Evolutionary conservation across 2,329 filamentous ascomycete genomes (phyloP).

Genomic region (Penicillium frequentans): DNA sequence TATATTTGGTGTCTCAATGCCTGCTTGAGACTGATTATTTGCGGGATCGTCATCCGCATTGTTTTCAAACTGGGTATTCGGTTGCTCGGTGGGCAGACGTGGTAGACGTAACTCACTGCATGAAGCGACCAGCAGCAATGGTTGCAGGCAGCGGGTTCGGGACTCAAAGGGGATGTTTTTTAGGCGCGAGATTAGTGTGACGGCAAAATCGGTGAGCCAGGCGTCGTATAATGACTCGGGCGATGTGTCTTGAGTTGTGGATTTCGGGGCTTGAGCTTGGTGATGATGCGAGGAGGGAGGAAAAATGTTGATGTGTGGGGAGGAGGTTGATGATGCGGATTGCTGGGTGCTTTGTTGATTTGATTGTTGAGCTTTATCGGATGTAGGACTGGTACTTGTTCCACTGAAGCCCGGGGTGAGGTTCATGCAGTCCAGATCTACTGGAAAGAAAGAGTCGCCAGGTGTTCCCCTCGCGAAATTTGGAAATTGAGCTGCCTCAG

Average conservation of each 20-base stretch:
- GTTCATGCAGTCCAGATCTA: conserved; percentile 25
- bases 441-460: conserved; percentile 23
- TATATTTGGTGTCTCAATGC: conserved; percentile 21
- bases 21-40: conserved; percentile 25
- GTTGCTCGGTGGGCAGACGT: conserved; percentile 24
- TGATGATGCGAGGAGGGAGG: conserved; percentile 7
- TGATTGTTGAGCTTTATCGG: not conserved
- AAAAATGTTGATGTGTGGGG: conserved; percentile 2
- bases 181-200: conserved; percentile 52
- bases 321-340: conserved; percentile 3
- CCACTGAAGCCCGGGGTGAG: conserved; percentile 20
- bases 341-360: not conserved
- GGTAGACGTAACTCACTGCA: conserved; percentile 53
- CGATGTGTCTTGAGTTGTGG: not conserved
- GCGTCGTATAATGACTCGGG: conserved; percentile 24
- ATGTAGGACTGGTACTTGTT: not conserved
- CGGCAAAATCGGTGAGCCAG: conserved; percentile 53
- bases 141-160: conserved; percentile 55
- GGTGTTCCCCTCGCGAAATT: not conserved
- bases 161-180: conserved; percentile 54
- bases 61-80: not conserved
- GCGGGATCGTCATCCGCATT: conserved; percentile 9
- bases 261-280: conserved; percentile 16
- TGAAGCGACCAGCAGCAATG: conserved; percentile 52
- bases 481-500: conserved; percentile 3